A percentile compares a stretch with the other conserved stretches of the same genome.
phyloP scores from a whole-genome alignment of 257 asterid genomes.

The Solanum pinnatisectum region DNA sequence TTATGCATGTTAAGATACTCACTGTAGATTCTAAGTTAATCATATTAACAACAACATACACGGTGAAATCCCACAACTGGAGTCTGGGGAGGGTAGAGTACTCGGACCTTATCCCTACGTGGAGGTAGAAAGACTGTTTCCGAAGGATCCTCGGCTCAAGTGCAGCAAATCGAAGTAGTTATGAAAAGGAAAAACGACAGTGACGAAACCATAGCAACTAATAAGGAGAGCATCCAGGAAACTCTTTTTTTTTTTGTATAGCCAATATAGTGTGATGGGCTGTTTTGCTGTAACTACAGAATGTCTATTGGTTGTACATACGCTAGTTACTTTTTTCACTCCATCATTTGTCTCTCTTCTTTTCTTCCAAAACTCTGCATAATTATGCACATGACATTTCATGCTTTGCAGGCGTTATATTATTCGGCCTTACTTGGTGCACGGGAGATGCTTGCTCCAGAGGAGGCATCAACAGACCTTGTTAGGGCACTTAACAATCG shows the following conservation, averaged over 20 bases:
- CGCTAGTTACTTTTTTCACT: background rate
- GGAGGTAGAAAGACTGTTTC: background rate
- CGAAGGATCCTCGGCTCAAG: background rate
- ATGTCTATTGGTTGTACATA: background rate
- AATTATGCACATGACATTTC: background rate
- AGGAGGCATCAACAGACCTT: conserved; percentile 57
- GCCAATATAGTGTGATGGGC: background rate
- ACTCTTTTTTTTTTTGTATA: background rate
- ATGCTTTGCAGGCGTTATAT: conserved; percentile 48
- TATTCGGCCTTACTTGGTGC: conserved; percentile 70
- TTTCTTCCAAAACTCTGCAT: background rate
- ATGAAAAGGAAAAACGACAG: background rate
- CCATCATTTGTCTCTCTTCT: background rate
- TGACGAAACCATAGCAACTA: background rate
- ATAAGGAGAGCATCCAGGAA: background rate
- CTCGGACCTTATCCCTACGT: background rate
- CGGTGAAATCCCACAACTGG: background rate
- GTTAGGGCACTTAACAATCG: conserved; percentile 60
- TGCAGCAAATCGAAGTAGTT: background rate
- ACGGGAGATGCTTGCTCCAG: conserved; percentile 73
- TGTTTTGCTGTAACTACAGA: background rate
- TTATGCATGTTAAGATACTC: background rate
- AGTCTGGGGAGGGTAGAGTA: background rate
- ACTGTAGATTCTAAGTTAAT: background rate
- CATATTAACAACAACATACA: background rate